These are phyloP conservation scores for Candida taoyuanica DNA, from an alignment of 805 yeast genomes.

Conservation along the genomic window DNA sequence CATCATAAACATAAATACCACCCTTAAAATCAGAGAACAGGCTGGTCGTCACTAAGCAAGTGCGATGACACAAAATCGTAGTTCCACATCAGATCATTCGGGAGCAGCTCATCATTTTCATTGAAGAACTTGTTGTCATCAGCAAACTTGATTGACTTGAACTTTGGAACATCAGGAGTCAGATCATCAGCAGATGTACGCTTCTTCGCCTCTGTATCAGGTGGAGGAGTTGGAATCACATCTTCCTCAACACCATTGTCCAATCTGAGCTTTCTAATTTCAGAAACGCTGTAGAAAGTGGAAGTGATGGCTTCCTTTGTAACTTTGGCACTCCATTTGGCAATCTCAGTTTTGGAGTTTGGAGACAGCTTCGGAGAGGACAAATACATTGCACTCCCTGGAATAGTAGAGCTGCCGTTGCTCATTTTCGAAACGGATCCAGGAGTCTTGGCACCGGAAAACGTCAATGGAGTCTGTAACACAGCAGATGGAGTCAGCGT, in stretches of 20 bases:
- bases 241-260: slow-evolving; percentile 8
- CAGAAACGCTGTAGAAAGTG: slow-evolving; percentile 17
- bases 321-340: slow-evolving; percentile 23
- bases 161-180: slow-evolving; percentile 5
- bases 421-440: slow-evolving; percentile 17
- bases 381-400: slow-evolving; percentile 14
- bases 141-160: slow-evolving; percentile 19
- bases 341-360: slow-evolving; percentile 6
- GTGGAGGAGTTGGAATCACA: slow-evolving; percentile 12
- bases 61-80: slow-evolving; percentile 16
- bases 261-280: slow-evolving; percentile 19
- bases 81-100: slow-evolving; percentile 22
- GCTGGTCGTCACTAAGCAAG: slow-evolving; percentile 4
- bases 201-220: slow-evolving; percentile 8
- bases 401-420: slow-evolving; percentile 3
- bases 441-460: slow-evolving; percentile 26
- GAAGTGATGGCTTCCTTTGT: slow-evolving; percentile 23
- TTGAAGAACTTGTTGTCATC: slow-evolving; percentile 18
- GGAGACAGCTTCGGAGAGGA: slow-evolving; percentile 26
- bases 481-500: slow-evolving; percentile 27
- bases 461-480: slow-evolving; percentile 27
- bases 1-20: no score
- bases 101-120: slow-evolving; percentile 15
- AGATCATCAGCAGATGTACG: slow-evolving; percentile 7
- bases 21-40: slow-evolving; percentile 1